Percentiles rank a stretch among this genome's conserved stretches.
These are phyloP conservation scores for Termitomyces bulborhizus DNA, from an alignment of 768 basidiomycete species.

Conservation along the genomic window DNA sequence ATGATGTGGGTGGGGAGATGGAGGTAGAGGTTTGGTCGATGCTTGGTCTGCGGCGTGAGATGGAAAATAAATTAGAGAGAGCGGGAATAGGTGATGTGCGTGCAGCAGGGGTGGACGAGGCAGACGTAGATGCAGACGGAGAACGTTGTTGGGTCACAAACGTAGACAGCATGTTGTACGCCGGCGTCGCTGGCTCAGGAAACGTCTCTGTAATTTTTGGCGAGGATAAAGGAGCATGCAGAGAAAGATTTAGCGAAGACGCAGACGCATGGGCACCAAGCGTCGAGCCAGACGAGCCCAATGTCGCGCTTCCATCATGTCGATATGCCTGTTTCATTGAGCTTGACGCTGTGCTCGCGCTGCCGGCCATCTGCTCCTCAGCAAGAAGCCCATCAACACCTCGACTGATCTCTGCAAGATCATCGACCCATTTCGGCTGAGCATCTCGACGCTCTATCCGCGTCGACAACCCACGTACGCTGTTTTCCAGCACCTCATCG, in stretches of 20 bases:
- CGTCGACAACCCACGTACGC: constrained; percentile 46
- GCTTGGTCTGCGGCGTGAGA: constrained; percentile 3
- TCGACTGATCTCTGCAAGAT: constrained; percentile 58
- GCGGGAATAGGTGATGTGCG: background rate
- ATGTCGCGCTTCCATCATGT: background rate
- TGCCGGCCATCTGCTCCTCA: constrained; percentile 15
- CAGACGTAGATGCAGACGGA: constrained; percentile 19
- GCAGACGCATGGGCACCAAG: constrained; percentile 40
- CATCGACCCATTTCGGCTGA: constrained; percentile 58
- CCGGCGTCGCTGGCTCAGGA: constrained; percentile 43
- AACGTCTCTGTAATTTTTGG: too few species aligned
- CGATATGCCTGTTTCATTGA: background rate
- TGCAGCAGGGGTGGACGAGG: constrained; percentile 10
- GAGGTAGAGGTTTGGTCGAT: constrained; percentile 14
- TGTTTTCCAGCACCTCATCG: constrained; percentile 42
- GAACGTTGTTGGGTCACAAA: constrained; percentile 30
- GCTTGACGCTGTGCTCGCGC: constrained; percentile 26
- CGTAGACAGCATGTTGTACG: constrained; percentile 57
- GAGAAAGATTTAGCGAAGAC: constrained; percentile 16
- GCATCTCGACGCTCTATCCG: constrained; percentile 39
- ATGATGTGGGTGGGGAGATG: background rate
- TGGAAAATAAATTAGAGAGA: constrained; percentile 8
- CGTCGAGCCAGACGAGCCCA: too few species aligned
- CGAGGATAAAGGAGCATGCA: too few species aligned
- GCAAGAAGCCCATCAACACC: constrained; percentile 57